These are phyloP conservation scores for Aspergillus sp. DNA, from an alignment of 2,329 filamentous ascomycete genomes.

Conservation along the genomic window DNA sequence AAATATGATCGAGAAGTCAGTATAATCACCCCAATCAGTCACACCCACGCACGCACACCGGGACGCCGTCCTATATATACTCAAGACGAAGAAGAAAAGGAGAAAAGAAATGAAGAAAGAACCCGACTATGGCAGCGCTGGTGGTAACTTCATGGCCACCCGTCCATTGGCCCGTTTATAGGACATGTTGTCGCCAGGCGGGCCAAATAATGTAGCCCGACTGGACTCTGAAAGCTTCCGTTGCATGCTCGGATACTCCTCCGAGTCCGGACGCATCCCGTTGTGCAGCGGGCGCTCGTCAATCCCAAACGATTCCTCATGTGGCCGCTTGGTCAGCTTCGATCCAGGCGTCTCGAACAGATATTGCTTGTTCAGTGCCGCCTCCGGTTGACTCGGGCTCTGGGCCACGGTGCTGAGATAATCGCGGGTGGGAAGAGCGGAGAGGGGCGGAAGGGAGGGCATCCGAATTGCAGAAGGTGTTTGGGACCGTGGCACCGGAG, in stretches of 20 bases:
- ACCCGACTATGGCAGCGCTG: conserved; percentile 10
- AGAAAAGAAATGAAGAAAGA: neutral
- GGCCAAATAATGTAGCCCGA: conserved; percentile 14
- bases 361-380: conserved; percentile 17
- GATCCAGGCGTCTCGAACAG: conserved; percentile 23
- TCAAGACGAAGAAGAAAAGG: neutral
- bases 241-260: conserved; percentile 15
- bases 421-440: conserved; percentile 20
- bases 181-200: conserved; percentile 23
- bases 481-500: conserved; percentile 16
- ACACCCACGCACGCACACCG: neutral
- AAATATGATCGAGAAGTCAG: too few relatives aligned
- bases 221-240: conserved; percentile 21
- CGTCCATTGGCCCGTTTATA: conserved; percentile 30
- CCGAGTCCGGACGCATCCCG: conserved; percentile 35
- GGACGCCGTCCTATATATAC: conserved; percentile 13
- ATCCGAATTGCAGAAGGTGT: conserved; percentile 22
- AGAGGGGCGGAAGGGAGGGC: conserved; percentile 30
- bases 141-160: conserved; percentile 26
- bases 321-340: conserved; percentile 24
- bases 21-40: too few relatives aligned
- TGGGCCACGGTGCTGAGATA: conserved; percentile 15
- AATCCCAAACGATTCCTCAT: conserved; percentile 33
- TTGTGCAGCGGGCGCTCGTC: conserved; percentile 36
- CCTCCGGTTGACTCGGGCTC: conserved; percentile 15